Conservation (phyloP, 164 flowering plant genomes). For the Chloranthus sessilifolius region DNA sequence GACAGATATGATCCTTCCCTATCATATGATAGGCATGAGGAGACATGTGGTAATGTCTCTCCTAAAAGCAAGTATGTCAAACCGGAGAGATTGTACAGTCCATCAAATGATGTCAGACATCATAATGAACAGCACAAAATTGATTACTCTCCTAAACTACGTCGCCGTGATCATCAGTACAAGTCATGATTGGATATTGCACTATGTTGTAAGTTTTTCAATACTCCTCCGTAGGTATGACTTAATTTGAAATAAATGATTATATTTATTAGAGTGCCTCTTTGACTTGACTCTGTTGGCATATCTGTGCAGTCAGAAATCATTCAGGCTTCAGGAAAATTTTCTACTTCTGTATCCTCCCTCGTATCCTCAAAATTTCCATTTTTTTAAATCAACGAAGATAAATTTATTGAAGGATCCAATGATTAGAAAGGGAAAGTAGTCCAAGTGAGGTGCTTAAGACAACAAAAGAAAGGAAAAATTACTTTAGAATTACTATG, state of each 20-base stretch:
- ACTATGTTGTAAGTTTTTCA: conserved; percentile 23
- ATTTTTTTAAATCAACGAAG: neutral
- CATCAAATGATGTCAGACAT: conserved; percentile 7
- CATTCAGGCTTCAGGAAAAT: conserved; percentile 49
- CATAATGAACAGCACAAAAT: conserved; percentile 4
- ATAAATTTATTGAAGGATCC: too few species aligned
- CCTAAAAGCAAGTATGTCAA: conserved; percentile 15
- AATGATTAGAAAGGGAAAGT: too few species aligned
- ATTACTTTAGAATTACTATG: too few species aligned
- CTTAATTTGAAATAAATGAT: neutral
- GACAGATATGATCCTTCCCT: conserved; percentile 85
- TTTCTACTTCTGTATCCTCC: conserved; percentile 73
- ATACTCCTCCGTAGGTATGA: conserved; percentile 4
- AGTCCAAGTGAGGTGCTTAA: too few species aligned
- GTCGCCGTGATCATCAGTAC: conserved; percentile 1
- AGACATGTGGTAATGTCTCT: conserved; percentile 14
- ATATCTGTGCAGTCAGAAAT: conserved; percentile 61
- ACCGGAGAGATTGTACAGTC: conserved; percentile 7
- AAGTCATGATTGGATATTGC: conserved; percentile 3
- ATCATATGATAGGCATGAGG: conserved; percentile 27
- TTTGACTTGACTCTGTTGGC: conserved; percentile 28
- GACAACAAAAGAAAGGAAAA: too few species aligned
- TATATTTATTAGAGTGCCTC: conserved; percentile 14
- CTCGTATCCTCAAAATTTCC: conserved; percentile 61
- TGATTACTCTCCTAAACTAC: conserved; percentile 3